Evolutionary conservation across 495 filamentous ascomycete species (phyloP), one percentile per base, ranked within the genome.

Genomic region (Apodospora peruviana): DNA sequence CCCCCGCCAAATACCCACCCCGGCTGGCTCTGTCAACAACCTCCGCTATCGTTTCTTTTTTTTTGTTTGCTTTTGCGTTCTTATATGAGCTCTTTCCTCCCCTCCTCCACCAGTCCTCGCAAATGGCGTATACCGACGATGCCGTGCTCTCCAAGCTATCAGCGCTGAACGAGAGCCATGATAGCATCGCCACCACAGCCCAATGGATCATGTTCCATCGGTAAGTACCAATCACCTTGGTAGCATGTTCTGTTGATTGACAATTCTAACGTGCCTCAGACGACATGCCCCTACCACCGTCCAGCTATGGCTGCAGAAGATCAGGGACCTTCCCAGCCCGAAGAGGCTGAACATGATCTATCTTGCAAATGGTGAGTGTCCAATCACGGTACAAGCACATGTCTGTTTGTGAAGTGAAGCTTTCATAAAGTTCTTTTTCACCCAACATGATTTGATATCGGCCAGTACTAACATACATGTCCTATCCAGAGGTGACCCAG

Each of bases 181-280:
- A 97, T 56, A 89, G 87, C 70, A 95, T 97, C 58, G 88, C 94
- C 40, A 87, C 88, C 40, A 90, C 94, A 43, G 85, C 90, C 38
- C 91, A 96, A 85, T 99, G 94, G 94, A 87, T 99, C 48, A 90
- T 97, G 86, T 99, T 97, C 65, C 90, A 99, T 70, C 84, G 90
- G 91, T 95, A 86, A 58, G 70, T 48, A n/a, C 40, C 4, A n/a
- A 29, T 11, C 11, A n/a, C 17, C 27, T 32, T 7, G 14, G 7
- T 14, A 32, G 7, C 27, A 32, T 32, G n/a, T 32, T 32, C 27
- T 18, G 27, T 38, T 18, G n/a, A n/a, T n/a, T n/a, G n/a, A n/a
- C n/a, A n/a, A n/a, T n/a, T n/a, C n/a, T n/a, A n/a, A n/a, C n/a
- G n/a, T n/a, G 35, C 45, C 46, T 40, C 48, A 96, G 91, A 60